phyloP scores from a whole-genome alignment of 441 rosid genomes.

The Euphorbia celastroides region DNA sequence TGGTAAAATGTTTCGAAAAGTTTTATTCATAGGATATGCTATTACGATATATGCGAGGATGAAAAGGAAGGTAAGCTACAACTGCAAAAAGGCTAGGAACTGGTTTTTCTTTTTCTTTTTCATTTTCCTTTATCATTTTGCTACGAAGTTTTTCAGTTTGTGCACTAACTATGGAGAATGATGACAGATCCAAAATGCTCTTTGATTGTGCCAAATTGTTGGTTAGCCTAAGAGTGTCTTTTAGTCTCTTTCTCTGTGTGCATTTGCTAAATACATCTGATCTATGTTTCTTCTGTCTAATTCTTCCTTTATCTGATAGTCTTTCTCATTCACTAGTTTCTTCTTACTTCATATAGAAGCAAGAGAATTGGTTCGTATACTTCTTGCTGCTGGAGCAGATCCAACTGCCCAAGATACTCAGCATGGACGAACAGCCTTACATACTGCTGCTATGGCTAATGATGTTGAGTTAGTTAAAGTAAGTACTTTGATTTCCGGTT shows the following conservation, averaged over 20 bases:
- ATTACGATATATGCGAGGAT: neutral
- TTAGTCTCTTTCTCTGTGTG: neutral
- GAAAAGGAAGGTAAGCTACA: neutral
- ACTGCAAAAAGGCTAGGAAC: neutral
- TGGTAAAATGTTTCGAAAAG: neutral
- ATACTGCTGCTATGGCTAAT: constrained; percentile 94
- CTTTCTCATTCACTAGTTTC: constrained; percentile 6
- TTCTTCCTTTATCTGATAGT: neutral
- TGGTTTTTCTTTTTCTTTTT: neutral
- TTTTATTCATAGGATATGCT: neutral
- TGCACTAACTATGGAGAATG: neutral
- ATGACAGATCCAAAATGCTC: neutral
- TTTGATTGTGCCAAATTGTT: neutral
- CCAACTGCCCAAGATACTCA: constrained; percentile 84
- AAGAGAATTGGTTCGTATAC: constrained; percentile 72
- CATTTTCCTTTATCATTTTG: neutral
- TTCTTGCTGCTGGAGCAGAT: constrained; percentile 96
- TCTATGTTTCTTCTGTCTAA: neutral
- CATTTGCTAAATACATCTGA: neutral
- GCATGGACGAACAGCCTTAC: constrained; percentile 91
- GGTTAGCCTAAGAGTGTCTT: neutral
- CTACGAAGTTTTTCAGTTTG: neutral
- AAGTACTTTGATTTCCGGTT: no score
- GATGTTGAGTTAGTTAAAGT: constrained; percentile 90
- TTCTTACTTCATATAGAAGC: constrained; percentile 56